These are phyloP conservation scores for Cryptococcus deneoformans DNA, from an alignment of 1,284 basidiomycete species.

Conservation along the genomic window DNA sequence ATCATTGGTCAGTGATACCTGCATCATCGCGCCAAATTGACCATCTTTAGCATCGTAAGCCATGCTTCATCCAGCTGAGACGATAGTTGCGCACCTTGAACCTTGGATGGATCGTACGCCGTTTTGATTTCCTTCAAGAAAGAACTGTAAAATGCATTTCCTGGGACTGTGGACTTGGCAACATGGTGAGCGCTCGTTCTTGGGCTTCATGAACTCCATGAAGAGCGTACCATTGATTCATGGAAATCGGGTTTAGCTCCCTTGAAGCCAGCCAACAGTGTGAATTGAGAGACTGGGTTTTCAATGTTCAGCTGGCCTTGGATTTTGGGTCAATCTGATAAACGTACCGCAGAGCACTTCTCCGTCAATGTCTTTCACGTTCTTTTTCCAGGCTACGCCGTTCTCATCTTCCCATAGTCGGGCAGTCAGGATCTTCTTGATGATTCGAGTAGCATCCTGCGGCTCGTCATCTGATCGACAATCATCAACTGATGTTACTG, in stretches of 20 bases:
- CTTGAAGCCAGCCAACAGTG: constrained; percentile 82
- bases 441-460: constrained; percentile 64
- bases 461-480: constrained; percentile 65
- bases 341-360: constrained; percentile 70
- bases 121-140: constrained; percentile 67
- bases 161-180: constrained; percentile 60
- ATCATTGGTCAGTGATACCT: constrained; percentile 78
- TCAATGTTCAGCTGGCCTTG: not conserved
- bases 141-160: constrained; percentile 65
- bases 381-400: constrained; percentile 63
- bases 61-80: not conserved
- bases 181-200: no score
- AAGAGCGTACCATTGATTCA: constrained; percentile 68
- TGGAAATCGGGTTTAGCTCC: constrained; percentile 80
- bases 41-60: constrained; percentile 60
- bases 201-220: not conserved
- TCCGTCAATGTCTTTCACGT: constrained; percentile 76
- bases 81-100: constrained; percentile 61
- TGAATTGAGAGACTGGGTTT: constrained; percentile 64
- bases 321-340: not conserved
- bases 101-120: constrained; percentile 66
- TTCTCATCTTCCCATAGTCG: constrained; percentile 64
- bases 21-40: constrained; percentile 92
- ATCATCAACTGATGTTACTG: not conserved
- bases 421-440: constrained; percentile 75